Conservation (phyloP, 306 rosid species). For the Rosa rugosa region DNA sequence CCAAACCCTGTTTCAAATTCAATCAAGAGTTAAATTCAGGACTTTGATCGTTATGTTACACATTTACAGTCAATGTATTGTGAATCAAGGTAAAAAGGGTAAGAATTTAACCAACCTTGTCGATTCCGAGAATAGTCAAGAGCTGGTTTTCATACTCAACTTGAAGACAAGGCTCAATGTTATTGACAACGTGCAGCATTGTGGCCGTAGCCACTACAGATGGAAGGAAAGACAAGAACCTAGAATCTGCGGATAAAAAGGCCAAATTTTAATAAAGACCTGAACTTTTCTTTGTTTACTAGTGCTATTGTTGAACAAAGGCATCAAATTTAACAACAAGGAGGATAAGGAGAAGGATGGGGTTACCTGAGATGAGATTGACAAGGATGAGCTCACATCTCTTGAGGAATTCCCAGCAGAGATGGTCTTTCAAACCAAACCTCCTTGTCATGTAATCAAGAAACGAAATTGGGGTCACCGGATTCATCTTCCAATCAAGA, state of each 20-base stretch:
- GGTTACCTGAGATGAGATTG: slow-evolving; percentile 54
- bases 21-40: background rate
- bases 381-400: slow-evolving; percentile 59
- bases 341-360: background rate
- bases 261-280: background rate
- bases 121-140: slow-evolving; percentile 59
- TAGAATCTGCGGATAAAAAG: slow-evolving; percentile 52
- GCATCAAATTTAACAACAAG: background rate
- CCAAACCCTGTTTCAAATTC: slow-evolving; percentile 46
- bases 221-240: slow-evolving; percentile 66
- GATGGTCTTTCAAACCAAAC: slow-evolving; percentile 62
- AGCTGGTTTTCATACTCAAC: slow-evolving; percentile 58
- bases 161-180: slow-evolving; percentile 57
- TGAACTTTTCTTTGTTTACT: background rate
- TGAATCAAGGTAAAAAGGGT: background rate
- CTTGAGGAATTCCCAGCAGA: slow-evolving; percentile 58
- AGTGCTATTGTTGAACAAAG: background rate
- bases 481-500: slow-evolving; percentile 90
- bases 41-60: background rate
- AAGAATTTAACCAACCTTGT: slow-evolving; percentile 45
- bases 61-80: background rate
- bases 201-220: slow-evolving; percentile 78
- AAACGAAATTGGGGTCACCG: slow-evolving; percentile 72
- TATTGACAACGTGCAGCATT: slow-evolving; percentile 62
- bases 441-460: slow-evolving; percentile 67